Conservation (phyloP, 1,284 basidiomycete species). For the Ceratobasidium sp. region DNA sequence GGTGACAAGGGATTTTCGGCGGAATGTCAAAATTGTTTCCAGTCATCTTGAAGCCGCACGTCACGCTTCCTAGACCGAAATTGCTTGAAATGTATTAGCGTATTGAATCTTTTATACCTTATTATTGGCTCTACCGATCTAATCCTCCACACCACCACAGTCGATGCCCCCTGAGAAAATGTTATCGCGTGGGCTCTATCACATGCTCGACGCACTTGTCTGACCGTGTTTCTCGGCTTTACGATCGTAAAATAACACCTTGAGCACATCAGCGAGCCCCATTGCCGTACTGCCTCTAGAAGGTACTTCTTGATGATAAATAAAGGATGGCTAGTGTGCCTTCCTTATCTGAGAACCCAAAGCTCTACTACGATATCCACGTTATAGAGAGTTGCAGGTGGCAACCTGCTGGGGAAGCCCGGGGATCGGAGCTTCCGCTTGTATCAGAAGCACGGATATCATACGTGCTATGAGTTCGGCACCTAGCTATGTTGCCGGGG, state of each 20-base stretch:
- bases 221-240: too few species aligned
- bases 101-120: not conserved
- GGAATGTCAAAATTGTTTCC: not conserved
- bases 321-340: not conserved
- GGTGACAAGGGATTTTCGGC: not conserved
- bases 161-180: not conserved
- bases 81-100: not conserved
- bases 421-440: slow-evolving; percentile 22
- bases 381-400: not conserved
- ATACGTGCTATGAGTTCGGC: slow-evolving; percentile 8
- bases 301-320: not conserved
- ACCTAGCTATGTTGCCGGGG: slow-evolving; percentile 34
- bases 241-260: too few species aligned
- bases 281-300: not conserved
- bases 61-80: not conserved
- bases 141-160: not conserved
- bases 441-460: slow-evolving; percentile 25
- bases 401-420: slow-evolving; percentile 4
- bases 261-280: too few species aligned
- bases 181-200: not conserved
- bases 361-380: not conserved
- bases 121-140: slow-evolving; percentile 8
- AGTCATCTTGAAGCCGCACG: not conserved
- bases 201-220: not conserved
- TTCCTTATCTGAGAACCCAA: not conserved